Base-by-base conservation (phyloP, 1,284 basidiomycete species). In the Sporisorium graminicola region DNA sequence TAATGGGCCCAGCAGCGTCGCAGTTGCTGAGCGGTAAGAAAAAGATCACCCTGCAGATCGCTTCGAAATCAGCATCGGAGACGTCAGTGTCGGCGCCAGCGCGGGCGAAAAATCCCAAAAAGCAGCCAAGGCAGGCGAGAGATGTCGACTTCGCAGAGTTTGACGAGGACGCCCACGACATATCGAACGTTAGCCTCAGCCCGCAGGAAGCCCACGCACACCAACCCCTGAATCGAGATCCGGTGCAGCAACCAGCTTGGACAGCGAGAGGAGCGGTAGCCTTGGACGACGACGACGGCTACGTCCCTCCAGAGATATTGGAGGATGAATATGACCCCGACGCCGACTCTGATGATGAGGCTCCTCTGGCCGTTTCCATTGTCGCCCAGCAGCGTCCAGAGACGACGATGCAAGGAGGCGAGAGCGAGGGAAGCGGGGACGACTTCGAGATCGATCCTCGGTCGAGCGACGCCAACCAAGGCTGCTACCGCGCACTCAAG, bases 31-130 rank as follows among this genome's bases (percentile, higher is more conserved):
- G 37, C 1, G 80, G 81, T 1, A 27, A 35, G 22, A 74, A 70
- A 31, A 70, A 65, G 72, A 67, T 84, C 47, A 63, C 65, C 40
- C 77, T 84, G 68, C 62, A 61, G 29, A 69, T 82, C 31, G 58
- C 77, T 10, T 69, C 72, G 20, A 73, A 72, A 29, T 26, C 70
- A n/a, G n/a, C n/a, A 0, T 58, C 59, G 12, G 61, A 26, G 56
- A 57, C 42, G 46, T 59, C n/a, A 57, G 68, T 55, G 29, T 47
- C 72, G 33, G 73, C 82, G 55, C n/a, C 47, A 56, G 31, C 49
- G 76, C 10, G 58, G 58, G 54, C 26, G 44, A 37, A 33, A 43
- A 58, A 52, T 22, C 26, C 33, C 6, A 58, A 51, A 5, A 46
- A 54, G 59, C 63, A 49, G 35, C 58, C 22, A 27, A 55, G 76